Evolutionary conservation across 352 stramenopile genomes (phyloP), one percentile per base, ranked within the genome.

Genomic region (Bremia lactucae): DNA sequence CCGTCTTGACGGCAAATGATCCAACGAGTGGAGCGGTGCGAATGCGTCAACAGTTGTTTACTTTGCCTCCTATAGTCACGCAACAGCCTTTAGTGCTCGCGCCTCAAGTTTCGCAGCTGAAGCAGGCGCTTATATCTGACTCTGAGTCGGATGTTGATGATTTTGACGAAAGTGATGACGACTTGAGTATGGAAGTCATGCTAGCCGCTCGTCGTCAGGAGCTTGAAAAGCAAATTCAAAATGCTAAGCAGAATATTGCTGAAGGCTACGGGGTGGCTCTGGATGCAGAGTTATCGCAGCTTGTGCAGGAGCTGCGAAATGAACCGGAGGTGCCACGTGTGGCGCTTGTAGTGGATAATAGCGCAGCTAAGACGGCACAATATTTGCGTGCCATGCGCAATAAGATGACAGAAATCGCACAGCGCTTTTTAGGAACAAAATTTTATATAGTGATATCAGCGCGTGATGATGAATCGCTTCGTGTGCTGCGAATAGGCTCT

Each of bases 31-130:
- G 58, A 14, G 68, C 62, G 9, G 72, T 85, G 38, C 65, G 65
- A 21, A 48, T 68, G 49, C 72, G 72, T 9, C 72, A 85, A 47
- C 64, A 83, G 38, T 43, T 85, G 36, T 73, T 84, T 33, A 56
- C 69, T 34, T 56, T 48, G 21, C 68, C 68, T 1, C 11, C 58
- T 26, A 13, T 14, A 4, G 23, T 19, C 8, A 18, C 20, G n/a
- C 22, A 21, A 43, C 42, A 54, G 18, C n/a, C 24, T 10, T 37
- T 28, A 14, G 34, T 41, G 25, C 16, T 53, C 23, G 37, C 23
- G 4, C 42, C 18, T 38, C 38, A 49, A 48, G 13, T 34, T 28
- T n/a, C 24, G 3, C 42, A 23, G 40, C 26, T 13, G n/a, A 21
- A 24, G 9, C 40, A 46, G 19, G 9, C 19, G 8, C 33, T 0